A percentile compares a stretch with the other conserved stretches of the same genome.
These are phyloP conservation scores for Xylariaceae sp. DNA, from an alignment of 2,329 filamentous ascomycete genomes.

Conservation along the genomic window DNA sequence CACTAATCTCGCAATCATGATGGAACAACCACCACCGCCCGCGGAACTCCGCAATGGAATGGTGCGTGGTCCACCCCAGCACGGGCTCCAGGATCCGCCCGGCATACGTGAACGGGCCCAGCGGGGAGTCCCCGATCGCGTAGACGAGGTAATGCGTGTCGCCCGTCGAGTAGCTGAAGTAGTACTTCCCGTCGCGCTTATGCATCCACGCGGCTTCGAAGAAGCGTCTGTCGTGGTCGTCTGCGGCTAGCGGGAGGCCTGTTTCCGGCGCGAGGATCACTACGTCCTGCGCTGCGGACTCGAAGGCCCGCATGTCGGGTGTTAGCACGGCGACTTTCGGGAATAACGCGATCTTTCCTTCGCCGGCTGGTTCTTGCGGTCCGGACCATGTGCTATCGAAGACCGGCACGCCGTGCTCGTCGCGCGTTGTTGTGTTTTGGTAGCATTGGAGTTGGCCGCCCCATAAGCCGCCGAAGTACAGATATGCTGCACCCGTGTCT, in stretches of 20 bases:
- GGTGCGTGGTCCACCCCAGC: slow-evolving; percentile 76
- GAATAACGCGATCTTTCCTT: slow-evolving; percentile 54
- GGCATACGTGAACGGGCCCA: slow-evolving; percentile 68
- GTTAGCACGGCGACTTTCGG: slow-evolving; percentile 63
- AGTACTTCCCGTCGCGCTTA: slow-evolving; percentile 65
- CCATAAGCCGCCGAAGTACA: slow-evolving; percentile 79
- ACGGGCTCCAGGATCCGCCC: slow-evolving; percentile 72
- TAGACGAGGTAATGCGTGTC: slow-evolving; percentile 73
- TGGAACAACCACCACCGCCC: slow-evolving; percentile 72
- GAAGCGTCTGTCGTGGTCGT: slow-evolving; percentile 71
- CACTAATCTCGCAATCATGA: slow-evolving; percentile 67
- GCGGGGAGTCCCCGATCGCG: slow-evolving; percentile 59
- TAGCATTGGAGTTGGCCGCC: slow-evolving; percentile 78
- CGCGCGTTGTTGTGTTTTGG: slow-evolving; percentile 37
- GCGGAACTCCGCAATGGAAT: slow-evolving; percentile 70
- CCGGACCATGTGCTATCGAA: slow-evolving; percentile 55
- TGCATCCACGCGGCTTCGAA: slow-evolving; percentile 81
- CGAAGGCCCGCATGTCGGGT: slow-evolving; percentile 63
- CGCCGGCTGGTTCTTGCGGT: slow-evolving; percentile 55
- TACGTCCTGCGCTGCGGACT: slow-evolving; percentile 53
- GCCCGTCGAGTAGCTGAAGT: slow-evolving; percentile 74
- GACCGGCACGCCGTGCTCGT: slow-evolving; percentile 30
- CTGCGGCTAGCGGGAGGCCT: slow-evolving; percentile 54
- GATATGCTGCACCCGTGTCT: slow-evolving; percentile 57
- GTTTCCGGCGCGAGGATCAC: slow-evolving; percentile 60